Evolutionary conservation across 495 filamentous ascomycete species (phyloP).

Genomic region (Lepraria neglecta): DNA sequence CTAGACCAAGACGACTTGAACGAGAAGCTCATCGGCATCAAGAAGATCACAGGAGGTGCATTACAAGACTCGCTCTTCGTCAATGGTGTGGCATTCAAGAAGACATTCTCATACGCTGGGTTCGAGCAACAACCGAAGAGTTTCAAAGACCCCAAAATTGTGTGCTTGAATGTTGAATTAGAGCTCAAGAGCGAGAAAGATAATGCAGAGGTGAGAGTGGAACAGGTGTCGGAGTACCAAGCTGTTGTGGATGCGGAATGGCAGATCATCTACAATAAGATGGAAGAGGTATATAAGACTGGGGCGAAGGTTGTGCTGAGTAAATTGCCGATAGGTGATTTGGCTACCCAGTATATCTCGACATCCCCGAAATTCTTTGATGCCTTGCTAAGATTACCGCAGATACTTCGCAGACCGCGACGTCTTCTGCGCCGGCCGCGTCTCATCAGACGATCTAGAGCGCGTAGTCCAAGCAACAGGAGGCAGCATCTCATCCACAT

Average conservation of each 20-base stretch:
- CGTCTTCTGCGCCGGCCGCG: constrained; percentile 96
- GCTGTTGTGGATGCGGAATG: constrained; percentile 98
- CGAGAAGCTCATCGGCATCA: constrained; percentile 95
- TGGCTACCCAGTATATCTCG: constrained; percentile 78
- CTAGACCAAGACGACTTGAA: constrained; percentile 96
- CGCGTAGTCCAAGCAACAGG: constrained; percentile 92
- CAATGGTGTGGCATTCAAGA: constrained; percentile 98
- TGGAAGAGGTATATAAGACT: constrained; percentile 85
- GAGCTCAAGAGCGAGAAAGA: constrained; percentile 98
- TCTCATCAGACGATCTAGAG: constrained; percentile 89
- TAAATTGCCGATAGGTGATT: constrained; percentile 94
- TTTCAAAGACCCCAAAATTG: constrained; percentile 87
- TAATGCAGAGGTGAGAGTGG: constrained; percentile 95
- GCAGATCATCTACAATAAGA: constrained; percentile 99
- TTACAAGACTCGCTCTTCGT: constrained; percentile 96
- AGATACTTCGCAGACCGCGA: constrained; percentile 94
- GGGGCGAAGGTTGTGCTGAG: constrained; percentile 95
- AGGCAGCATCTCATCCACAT: constrained; percentile 87
- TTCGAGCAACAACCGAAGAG: constrained; percentile 98
- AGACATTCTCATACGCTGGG: constrained; percentile 97
- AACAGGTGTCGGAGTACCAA: constrained; percentile 98
- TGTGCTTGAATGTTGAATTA: constrained; percentile 94
- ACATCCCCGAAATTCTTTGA: background rate
- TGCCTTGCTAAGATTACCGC: constrained; percentile 20
- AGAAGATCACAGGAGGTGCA: constrained; percentile 94